Evolutionary conservation across 1,139 yeast species (phyloP).

Genomic region (Zygosaccharomyces pseudobailii): DNA sequence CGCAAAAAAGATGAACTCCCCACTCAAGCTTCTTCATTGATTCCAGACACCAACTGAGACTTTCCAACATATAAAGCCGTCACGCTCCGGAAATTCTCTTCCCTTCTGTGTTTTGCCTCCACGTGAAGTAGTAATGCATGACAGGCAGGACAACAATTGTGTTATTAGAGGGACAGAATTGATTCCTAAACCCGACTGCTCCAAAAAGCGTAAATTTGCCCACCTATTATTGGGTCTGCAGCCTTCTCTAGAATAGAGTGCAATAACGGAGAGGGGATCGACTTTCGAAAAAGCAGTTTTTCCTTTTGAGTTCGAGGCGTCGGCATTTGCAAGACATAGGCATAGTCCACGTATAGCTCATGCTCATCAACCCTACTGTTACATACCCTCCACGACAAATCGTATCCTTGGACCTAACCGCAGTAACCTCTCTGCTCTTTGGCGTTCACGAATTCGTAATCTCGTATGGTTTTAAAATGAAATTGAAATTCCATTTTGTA

Average conservation of each 20-base stretch:
- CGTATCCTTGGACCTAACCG: background rate
- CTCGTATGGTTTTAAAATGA: background rate
- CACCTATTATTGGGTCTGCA: background rate
- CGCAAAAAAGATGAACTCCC: no score
- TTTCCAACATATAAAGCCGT: no score
- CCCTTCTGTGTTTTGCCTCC: constrained; percentile 4
- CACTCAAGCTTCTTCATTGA: no score
- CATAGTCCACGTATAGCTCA: background rate
- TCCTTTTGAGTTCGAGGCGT: background rate
- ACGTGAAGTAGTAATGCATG: constrained; percentile 14
- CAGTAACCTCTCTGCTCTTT: background rate
- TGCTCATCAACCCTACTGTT: background rate
- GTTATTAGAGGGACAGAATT: constrained; percentile 14
- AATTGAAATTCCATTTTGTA: constrained; percentile 4
- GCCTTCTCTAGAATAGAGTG: constrained; percentile 11
- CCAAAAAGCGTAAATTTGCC: constrained; percentile 14
- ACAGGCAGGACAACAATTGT: constrained; percentile 11
- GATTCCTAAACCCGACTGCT: constrained; percentile 12
- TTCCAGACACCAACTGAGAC: no score
- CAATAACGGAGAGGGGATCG: constrained; percentile 3
- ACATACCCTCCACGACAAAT: background rate
- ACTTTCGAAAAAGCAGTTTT: background rate
- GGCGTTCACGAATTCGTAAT: background rate
- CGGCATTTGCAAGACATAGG: background rate
- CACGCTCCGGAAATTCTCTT: background rate